Evolutionary conservation across 148 eudicot genomes (phyloP).

Genomic region (Euryodendron excelsum): DNA sequence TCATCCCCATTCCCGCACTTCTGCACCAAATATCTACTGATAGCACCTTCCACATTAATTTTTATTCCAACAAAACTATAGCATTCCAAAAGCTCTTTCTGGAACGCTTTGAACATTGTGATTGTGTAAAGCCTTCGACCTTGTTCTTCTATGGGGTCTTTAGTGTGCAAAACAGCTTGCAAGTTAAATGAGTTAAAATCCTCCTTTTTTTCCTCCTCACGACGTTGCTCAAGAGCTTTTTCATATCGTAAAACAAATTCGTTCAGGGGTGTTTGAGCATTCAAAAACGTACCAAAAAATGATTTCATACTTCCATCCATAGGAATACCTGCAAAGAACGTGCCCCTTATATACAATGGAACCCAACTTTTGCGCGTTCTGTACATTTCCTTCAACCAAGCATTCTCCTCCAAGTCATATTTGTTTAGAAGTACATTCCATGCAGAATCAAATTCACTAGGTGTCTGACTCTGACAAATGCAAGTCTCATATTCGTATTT

Average conservation of each 20-base stretch:
- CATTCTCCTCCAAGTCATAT: slow-evolving; percentile 41
- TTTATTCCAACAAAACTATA: slow-evolving; percentile 46
- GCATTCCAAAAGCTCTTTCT: slow-evolving; percentile 57
- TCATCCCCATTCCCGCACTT: slow-evolving; percentile 50
- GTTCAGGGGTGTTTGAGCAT: slow-evolving; percentile 37
- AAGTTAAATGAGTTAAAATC: slow-evolving; percentile 51
- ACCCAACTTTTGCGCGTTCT: slow-evolving; percentile 56
- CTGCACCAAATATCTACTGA: slow-evolving; percentile 51
- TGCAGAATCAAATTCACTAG: slow-evolving; percentile 51
- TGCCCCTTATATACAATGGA: slow-evolving; percentile 40
- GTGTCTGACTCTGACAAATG: slow-evolving; percentile 52
- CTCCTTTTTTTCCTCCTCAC: slow-evolving; percentile 53
- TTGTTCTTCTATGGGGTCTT: slow-evolving; percentile 62
- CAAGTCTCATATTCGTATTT: slow-evolving; percentile 51
- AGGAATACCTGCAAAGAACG: slow-evolving; percentile 58
- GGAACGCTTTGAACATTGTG: slow-evolving; percentile 46
- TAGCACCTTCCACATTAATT: slow-evolving; percentile 52
- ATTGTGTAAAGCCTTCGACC: slow-evolving; percentile 47
- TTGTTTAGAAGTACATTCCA: slow-evolving; percentile 48
- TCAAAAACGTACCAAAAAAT: slow-evolving; percentile 39
- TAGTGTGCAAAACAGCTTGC: slow-evolving; percentile 47
- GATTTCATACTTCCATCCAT: slow-evolving; percentile 46
- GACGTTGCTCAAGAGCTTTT: slow-evolving; percentile 48
- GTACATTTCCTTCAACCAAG: slow-evolving; percentile 55
- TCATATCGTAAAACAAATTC: slow-evolving; percentile 48